Evolutionary conservation across 495 filamentous ascomycete species (phyloP).

Genomic region (Aspergillus coremiiformis): DNA sequence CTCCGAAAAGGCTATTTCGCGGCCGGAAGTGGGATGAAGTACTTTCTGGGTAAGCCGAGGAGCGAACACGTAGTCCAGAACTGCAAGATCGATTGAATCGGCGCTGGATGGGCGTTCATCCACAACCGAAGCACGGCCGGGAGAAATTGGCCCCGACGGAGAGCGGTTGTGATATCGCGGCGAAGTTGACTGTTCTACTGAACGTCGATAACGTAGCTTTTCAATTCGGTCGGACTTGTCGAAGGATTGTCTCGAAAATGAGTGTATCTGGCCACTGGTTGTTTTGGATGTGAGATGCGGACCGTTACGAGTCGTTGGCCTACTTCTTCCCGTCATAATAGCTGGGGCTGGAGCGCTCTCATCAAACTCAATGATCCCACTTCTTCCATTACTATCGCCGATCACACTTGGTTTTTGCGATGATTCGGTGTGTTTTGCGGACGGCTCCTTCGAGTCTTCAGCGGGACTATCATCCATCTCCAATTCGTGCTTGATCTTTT

Average conservation of each 20-base stretch:
- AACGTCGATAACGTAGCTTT: constrained; percentile 28
- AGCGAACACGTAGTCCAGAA: constrained; percentile 76
- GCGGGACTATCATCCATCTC: constrained; percentile 30
- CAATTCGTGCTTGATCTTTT: constrained; percentile 36
- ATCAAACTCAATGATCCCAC: constrained; percentile 26
- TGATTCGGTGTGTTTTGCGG: constrained; percentile 19
- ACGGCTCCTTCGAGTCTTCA: constrained; percentile 24
- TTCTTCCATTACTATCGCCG: constrained; percentile 1
- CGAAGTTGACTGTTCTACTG: constrained; percentile 33
- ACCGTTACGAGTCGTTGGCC: constrained; percentile 41
- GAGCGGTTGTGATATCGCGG: constrained; percentile 35
- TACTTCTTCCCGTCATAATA: constrained; percentile 47
- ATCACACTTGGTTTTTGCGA: constrained; percentile 22
- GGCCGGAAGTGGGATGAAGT: constrained; percentile 72
- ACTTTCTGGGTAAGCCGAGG: constrained; percentile 83
- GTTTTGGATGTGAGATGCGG: constrained; percentile 38
- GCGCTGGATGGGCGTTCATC: constrained; percentile 60
- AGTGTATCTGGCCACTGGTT: constrained; percentile 37
- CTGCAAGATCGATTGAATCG: constrained; percentile 83
- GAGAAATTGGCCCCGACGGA: constrained; percentile 29
- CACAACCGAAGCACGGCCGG: constrained; percentile 22
- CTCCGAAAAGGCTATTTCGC: constrained; percentile 91
- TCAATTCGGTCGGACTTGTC: constrained; percentile 32
- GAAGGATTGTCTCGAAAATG: constrained; percentile 26
- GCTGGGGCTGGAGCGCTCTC: constrained; percentile 66